phyloP scores from a whole-genome alignment of 208 protist species.

The Trypanosoma caninum region DNA sequence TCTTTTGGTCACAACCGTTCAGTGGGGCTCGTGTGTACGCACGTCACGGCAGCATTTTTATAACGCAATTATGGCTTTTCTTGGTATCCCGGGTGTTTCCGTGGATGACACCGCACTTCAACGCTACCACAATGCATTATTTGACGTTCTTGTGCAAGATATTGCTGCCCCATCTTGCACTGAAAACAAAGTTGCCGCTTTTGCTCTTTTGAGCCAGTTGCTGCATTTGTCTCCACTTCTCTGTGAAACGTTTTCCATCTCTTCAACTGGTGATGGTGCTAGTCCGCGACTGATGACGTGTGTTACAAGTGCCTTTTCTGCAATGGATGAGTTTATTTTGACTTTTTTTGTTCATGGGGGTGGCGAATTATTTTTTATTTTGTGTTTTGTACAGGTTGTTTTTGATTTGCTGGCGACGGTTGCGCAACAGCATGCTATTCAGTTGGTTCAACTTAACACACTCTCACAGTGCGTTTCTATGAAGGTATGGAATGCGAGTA shows the following conservation, averaged over 20 bases:
- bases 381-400: constrained; percentile 48
- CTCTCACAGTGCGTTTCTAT: constrained; percentile 53
- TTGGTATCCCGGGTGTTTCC: constrained; percentile 49
- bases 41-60: constrained; percentile 56
- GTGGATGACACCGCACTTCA: constrained; percentile 66
- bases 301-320: constrained; percentile 36
- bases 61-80: constrained; percentile 43
- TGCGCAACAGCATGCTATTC: constrained; percentile 48
- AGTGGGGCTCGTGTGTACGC: constrained; percentile 47
- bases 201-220: constrained; percentile 56
- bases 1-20: constrained; percentile 50
- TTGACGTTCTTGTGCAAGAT: constrained; percentile 57
- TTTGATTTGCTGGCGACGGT: constrained; percentile 65
- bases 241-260: constrained; percentile 62
- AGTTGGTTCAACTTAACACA: constrained; percentile 53
- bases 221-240: constrained; percentile 58
- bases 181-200: constrained; percentile 28
- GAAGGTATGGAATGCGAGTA: constrained; percentile 57
- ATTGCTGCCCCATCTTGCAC: constrained; percentile 20
- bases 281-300: constrained; percentile 41
- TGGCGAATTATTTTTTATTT: constrained; percentile 14
- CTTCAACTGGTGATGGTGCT: constrained; percentile 27
- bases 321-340: constrained; percentile 49
- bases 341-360: constrained; percentile 39
- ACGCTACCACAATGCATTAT: constrained; percentile 53